These are phyloP conservation scores for Tetrahymena malaccensis DNA, from an alignment of 73 alveolate species.

Conservation along the genomic window DNA sequence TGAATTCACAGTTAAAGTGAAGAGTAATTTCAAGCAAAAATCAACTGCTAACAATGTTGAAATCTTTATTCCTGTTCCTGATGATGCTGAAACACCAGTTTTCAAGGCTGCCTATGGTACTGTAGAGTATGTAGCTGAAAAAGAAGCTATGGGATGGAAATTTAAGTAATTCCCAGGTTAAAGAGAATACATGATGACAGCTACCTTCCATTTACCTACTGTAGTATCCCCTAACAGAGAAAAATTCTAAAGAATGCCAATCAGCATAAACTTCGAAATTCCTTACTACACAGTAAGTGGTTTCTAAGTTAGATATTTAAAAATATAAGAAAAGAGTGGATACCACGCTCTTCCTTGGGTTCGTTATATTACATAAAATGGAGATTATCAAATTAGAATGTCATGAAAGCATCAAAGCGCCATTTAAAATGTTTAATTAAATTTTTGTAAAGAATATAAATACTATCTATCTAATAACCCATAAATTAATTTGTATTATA, in stretches of 20 bases:
- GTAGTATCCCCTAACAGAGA: slow-evolving; percentile 58
- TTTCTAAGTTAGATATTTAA: slow-evolving; percentile 89
- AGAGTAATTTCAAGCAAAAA: slow-evolving; percentile 84
- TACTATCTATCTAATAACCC: background rate
- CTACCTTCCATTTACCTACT: slow-evolving; percentile 94
- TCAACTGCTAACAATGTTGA: slow-evolving; percentile 96
- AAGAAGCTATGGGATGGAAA: slow-evolving; percentile 93
- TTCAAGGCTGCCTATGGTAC: slow-evolving; percentile 92
- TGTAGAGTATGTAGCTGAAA: slow-evolving; percentile 81
- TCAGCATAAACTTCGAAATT: slow-evolving; percentile 91
- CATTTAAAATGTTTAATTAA: background rate
- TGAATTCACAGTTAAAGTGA: slow-evolving; percentile 85
- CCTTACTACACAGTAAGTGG: slow-evolving; percentile 97
- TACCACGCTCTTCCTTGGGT: slow-evolving; percentile 90
- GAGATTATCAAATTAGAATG: slow-evolving; percentile 45
- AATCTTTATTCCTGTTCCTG: slow-evolving; percentile 94
- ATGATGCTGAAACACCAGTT: slow-evolving; percentile 87
- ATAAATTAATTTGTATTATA: background rate
- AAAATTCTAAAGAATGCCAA: slow-evolving; percentile 71
- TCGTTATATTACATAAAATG: slow-evolving; percentile 34
- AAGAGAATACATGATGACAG: slow-evolving; percentile 92
- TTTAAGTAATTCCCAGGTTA: slow-evolving; percentile 96
- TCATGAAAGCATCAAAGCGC: background rate
- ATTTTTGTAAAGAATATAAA: background rate
- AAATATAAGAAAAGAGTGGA: slow-evolving; percentile 94